Percentiles rank a stretch among this genome's conserved stretches.
These are phyloP conservation scores for Fusarium clavum DNA, from an alignment of 2,329 filamentous ascomycete species.

Conservation along the genomic window DNA sequence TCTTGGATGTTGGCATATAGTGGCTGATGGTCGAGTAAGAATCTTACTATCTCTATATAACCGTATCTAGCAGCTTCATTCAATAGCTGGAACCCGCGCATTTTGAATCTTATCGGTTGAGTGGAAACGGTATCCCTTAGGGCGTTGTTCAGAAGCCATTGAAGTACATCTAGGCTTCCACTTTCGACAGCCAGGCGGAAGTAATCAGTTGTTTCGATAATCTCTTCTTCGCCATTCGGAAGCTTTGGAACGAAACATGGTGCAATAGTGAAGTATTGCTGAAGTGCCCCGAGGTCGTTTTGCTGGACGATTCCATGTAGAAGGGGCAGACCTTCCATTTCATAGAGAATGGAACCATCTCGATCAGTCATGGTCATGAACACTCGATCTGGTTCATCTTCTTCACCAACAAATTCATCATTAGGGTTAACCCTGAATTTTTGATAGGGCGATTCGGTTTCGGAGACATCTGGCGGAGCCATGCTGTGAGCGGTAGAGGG, in stretches of 20 bases:
- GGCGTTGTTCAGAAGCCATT: neutral
- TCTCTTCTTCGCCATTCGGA: neutral
- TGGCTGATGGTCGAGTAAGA: neutral
- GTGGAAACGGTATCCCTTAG: neutral
- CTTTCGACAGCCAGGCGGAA: neutral
- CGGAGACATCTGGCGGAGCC: no score
- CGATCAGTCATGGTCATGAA: neutral
- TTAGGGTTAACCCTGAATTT: neutral
- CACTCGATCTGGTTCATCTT: neutral
- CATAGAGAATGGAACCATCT: neutral
- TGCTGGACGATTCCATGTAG: neutral
- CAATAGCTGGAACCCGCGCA: neutral
- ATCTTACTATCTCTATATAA: neutral
- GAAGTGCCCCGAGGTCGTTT: neutral
- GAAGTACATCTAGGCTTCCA: neutral
- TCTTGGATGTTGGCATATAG: slow-evolving; percentile 1
- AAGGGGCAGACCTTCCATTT: neutral
- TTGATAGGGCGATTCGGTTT: neutral
- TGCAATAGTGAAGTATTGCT: neutral
- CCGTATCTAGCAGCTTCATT: neutral
- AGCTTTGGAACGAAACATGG: neutral
- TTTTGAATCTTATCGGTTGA: neutral
- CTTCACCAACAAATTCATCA: neutral
- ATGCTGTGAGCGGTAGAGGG: no score
- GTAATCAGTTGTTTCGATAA: neutral